These are phyloP conservation scores for Ehretia macrophylla DNA, from an alignment of 257 asterid species.

Conservation along the genomic window DNA sequence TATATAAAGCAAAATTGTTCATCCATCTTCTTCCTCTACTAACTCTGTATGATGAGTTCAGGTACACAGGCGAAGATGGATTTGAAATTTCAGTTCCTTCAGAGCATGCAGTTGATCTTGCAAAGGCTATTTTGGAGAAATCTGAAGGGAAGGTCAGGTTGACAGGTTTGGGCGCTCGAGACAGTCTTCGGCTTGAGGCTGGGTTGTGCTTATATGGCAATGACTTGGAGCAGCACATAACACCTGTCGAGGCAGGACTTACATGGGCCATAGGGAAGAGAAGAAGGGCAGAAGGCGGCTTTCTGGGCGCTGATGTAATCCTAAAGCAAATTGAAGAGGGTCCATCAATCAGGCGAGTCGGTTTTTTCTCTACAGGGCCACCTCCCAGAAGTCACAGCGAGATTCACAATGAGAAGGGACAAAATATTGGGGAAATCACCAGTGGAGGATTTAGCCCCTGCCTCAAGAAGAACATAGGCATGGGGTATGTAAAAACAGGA, in stretches of 20 bases:
- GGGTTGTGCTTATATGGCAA: slow-evolving; percentile 93
- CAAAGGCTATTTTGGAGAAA: slow-evolving; percentile 87
- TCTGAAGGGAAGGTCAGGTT: slow-evolving; percentile 82
- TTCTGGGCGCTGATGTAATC: slow-evolving; percentile 85
- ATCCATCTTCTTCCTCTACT: not conserved
- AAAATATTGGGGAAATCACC: slow-evolving; percentile 81
- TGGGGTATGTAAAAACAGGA: slow-evolving; percentile 97
- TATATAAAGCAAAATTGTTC: too few species aligned
- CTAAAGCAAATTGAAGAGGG: slow-evolving; percentile 81
- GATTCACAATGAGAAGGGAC: slow-evolving; percentile 78
- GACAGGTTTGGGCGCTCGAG: slow-evolving; percentile 93
- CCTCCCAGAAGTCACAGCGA: slow-evolving; percentile 94
- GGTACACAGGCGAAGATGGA: slow-evolving; percentile 99
- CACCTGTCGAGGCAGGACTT: slow-evolving; percentile 95
- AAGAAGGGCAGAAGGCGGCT: slow-evolving; percentile 95
- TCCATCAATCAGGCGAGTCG: slow-evolving; percentile 78
- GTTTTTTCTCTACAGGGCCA: slow-evolving; percentile 78
- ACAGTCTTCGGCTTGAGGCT: slow-evolving; percentile 97
- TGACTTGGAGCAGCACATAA: slow-evolving; percentile 96
- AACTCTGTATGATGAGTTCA: slow-evolving; percentile 25
- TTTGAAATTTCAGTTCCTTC: slow-evolving; percentile 95
- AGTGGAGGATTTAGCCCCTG: slow-evolving; percentile 99
- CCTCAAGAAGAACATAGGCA: slow-evolving; percentile 87
- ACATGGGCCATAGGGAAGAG: slow-evolving; percentile 98
- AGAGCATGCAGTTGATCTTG: slow-evolving; percentile 82